Evolutionary conservation across 805 yeast genomes (phyloP), one percentile per base, ranked within the genome.

Genomic region (Metschnikowia reukaufii): DNA sequence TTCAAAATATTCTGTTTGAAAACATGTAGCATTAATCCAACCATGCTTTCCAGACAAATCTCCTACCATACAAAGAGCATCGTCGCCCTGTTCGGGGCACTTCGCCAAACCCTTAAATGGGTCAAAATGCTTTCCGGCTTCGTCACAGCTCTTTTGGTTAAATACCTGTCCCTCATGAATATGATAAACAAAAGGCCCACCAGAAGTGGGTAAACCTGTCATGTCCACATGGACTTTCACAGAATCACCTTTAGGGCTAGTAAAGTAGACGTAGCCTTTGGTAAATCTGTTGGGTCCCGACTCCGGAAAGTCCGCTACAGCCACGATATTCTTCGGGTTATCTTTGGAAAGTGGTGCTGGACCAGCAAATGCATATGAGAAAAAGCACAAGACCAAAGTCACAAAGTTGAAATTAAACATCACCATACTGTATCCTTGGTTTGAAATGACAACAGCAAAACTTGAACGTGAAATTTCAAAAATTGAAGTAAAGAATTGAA

Each of bases 11-110:
- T 73, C 72, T 23, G 80, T 69, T 63, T 83, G 84, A 63, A 79
- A 83, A 61, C 88, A 83, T 10, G 88, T 83, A 17, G 87, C 75
- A 60, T 83, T 76, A 58, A 86, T 82, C 67, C 68, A 76, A 10
- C 92, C 92, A 64, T 85, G 90, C 62, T 84, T 85, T 36, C 92
- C 92, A 30, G 87, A 78, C 56, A 85, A 77, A 60, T 85, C 91
- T 48, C 92, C 92, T 35, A 84, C 79, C 64, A 82, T 82, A 62
- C 89, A 85, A 30, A 62, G 68, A 6, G 82, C 63, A 63, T 84
- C 84, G 55, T 76, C 71, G 15, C 68, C 69, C 47, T 71, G 69
- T 21, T 63, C 54, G 44, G 76, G 83, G 63, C 88, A 83, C 40
- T 70, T 72, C 17, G 72, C 64, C 8, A 77, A 65, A 6, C 88